Evolutionary conservation across 2,329 filamentous ascomycete genomes (phyloP), one percentile per base, ranked within the genome.

Genomic region (Gaeumannomyces tritici): DNA sequence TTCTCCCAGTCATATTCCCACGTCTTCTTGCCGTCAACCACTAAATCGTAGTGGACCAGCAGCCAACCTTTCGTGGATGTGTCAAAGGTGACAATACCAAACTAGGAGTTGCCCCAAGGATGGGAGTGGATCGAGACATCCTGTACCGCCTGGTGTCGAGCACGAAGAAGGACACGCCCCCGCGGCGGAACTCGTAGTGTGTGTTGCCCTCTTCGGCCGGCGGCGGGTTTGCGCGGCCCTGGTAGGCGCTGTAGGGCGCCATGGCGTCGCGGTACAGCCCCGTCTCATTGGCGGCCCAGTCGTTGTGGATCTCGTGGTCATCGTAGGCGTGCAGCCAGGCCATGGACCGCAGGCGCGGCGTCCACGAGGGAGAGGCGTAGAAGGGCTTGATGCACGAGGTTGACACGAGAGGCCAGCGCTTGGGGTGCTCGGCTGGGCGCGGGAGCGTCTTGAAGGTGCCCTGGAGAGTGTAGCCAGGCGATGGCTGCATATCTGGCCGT

Each of bases 311-410:
- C 72, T 99, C 95, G 70, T 99, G 95, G 72, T 99, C 95, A 71
- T 99, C 95, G 9, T 96, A 83, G 2, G 96, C 93, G 70, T 99
- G 95, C 56, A 98, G 90, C 95, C 95, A 99, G 68, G 93, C 96
- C n/a, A 98, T 79, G 62, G 91, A 87, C 67, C 88, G 81, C 0
- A 86, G 86, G 13, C 90, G 86, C 0, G 85, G 78, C 1, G 84
- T 80, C 95, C 95, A 99, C 66, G 96, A 93, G 0, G 93, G 93
- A 2, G 93, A 96, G 0, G 91, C 89, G 71, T 99, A 91, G 24
- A 91, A 89, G 13, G 89, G 88, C 69, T 97, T 90, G 69, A 98
- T 91, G 74, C 95, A 99, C 55, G 91, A 96, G 0, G 91, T 95
- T 3, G 93, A 91, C 11, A 98, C 76, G 72, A 99, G 98, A 0